Percentiles rank a stretch among this genome's conserved stretches.
Conservation (phyloP, 495 filamentous ascomycete species). For the Massariosphaeria phaeospora region DNA sequence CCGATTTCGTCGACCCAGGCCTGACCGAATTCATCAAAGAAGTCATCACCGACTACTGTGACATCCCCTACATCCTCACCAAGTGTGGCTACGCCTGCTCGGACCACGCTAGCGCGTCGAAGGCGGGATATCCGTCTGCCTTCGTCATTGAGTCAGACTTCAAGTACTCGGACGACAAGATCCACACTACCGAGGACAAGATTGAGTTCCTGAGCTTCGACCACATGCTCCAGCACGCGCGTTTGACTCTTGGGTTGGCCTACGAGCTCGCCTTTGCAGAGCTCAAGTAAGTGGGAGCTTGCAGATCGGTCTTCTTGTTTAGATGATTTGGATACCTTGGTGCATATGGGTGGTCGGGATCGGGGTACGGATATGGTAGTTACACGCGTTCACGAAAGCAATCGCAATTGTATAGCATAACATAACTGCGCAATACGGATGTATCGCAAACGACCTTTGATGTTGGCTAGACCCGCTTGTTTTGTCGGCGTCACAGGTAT, state of each 20-base stretch:
- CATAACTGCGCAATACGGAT: too few relatives aligned
- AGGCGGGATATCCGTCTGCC: constrained; percentile 90
- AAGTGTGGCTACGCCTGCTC: constrained; percentile 97
- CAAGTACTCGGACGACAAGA: constrained; percentile 76
- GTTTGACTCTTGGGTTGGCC: constrained; percentile 80
- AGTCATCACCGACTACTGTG: constrained; percentile 81
- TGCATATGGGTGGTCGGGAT: too few relatives aligned
- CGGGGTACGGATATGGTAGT: too few relatives aligned
- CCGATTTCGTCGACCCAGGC: constrained; percentile 77
- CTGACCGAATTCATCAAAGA: constrained; percentile 91
- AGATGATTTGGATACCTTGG: too few relatives aligned
- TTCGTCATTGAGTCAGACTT: constrained; percentile 95
- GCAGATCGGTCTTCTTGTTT: too few relatives aligned
- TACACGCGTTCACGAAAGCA: too few relatives aligned
- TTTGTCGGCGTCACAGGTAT: too few relatives aligned
- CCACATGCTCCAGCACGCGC: constrained; percentile 97
- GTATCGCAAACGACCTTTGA: too few relatives aligned
- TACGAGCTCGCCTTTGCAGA: constrained; percentile 79
- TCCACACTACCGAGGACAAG: constrained; percentile 84
- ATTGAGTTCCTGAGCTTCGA: constrained; percentile 88
- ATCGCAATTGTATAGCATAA: too few relatives aligned
- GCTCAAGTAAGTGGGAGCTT: constrained; percentile 33
- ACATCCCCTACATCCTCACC: constrained; percentile 74
- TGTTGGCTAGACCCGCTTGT: too few relatives aligned
- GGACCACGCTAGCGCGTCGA: constrained; percentile 92